A percentile compares a stretch with the other conserved stretches of the same genome.
These are phyloP conservation scores for Chaetoceros tenuissimus DNA, from an alignment of 108 stramenopile species.

Conservation along the genomic window DNA sequence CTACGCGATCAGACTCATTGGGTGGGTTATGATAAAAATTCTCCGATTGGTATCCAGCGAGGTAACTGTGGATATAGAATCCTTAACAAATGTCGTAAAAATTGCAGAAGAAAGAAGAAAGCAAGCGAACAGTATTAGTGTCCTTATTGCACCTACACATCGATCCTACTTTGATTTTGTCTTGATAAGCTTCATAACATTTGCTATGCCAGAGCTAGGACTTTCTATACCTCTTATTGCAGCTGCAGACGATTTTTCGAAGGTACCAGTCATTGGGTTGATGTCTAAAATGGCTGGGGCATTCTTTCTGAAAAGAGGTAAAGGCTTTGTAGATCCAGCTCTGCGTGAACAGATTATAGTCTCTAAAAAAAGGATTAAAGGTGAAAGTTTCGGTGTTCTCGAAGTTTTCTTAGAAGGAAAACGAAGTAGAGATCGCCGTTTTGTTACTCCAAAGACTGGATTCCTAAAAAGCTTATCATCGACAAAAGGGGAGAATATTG, in stretches of 20 bases:
- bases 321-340: conserved; percentile 27
- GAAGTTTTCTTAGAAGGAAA: conserved; percentile 85
- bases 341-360: conserved; percentile 22
- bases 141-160: conserved; percentile 80
- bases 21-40: conserved; percentile 49
- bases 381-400: conserved; percentile 19
- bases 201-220: conserved; percentile 77
- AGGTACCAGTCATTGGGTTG: conserved; percentile 67
- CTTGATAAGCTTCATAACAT: conserved; percentile 62
- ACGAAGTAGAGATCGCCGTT: conserved; percentile 72
- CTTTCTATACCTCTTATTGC: conserved; percentile 65
- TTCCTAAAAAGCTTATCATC: conserved; percentile 48
- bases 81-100: conserved; percentile 30
- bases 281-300: conserved; percentile 39
- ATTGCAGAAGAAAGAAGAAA: conserved; percentile 2
- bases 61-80: conserved; percentile 62
- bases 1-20: conserved; percentile 42
- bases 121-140: not conserved
- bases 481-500: conserved; percentile 31
- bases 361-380: conserved; percentile 4
- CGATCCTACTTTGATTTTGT: conserved; percentile 83
- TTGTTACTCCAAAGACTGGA: conserved; percentile 74
- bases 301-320: conserved; percentile 62
- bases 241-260: conserved; percentile 67
- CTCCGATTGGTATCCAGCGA: conserved; percentile 33